phyloP scores from a whole-genome alignment of 805 yeast species.

The Kuraishia piskuri region DNA sequence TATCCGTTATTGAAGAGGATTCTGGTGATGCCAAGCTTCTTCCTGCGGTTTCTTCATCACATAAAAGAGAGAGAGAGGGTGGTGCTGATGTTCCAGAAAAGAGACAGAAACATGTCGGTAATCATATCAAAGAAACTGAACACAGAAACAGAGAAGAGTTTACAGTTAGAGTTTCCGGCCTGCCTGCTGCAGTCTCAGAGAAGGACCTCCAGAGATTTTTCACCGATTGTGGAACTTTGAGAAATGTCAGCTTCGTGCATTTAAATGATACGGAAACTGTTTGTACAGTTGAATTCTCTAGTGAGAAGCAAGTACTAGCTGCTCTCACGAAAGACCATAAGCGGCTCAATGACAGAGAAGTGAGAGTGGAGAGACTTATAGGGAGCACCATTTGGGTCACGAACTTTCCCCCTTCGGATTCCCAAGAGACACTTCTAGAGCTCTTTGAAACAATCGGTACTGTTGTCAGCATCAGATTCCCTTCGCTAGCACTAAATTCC shows the following conservation, averaged over 20 bases:
- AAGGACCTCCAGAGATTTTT: slow-evolving; percentile 34
- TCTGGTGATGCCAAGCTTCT: not conserved
- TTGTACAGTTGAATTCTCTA: slow-evolving; percentile 49
- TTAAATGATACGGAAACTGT: slow-evolving; percentile 19
- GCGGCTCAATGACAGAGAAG: slow-evolving; percentile 28
- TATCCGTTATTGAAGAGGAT: not conserved
- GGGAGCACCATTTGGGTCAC: slow-evolving; percentile 62
- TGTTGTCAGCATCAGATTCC: slow-evolving; percentile 49
- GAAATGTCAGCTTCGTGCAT: slow-evolving; percentile 21
- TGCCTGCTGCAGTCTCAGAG: slow-evolving; percentile 33
- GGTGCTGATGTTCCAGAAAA: not conserved
- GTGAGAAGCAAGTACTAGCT: slow-evolving; percentile 37
- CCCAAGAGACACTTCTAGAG: slow-evolving; percentile 26
- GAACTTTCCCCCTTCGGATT: slow-evolving; percentile 56
- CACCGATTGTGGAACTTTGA: slow-evolving; percentile 51
- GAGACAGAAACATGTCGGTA: slow-evolving; percentile 6
- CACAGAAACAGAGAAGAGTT: slow-evolving; percentile 50
- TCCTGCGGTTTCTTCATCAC: not conserved
- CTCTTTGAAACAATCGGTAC: slow-evolving; percentile 33
- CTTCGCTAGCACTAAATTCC: slow-evolving; percentile 46
- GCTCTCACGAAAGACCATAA: slow-evolving; percentile 57
- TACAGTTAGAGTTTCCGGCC: slow-evolving; percentile 43
- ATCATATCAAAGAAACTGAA: slow-evolving; percentile 3
- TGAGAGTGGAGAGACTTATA: slow-evolving; percentile 35
- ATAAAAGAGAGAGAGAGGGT: slow-evolving; percentile 3